Percentiles rank a stretch among this genome's conserved stretches.
These are phyloP conservation scores for Saturnispora besseyi DNA, from an alignment of 805 yeast species.

Conservation along the genomic window DNA sequence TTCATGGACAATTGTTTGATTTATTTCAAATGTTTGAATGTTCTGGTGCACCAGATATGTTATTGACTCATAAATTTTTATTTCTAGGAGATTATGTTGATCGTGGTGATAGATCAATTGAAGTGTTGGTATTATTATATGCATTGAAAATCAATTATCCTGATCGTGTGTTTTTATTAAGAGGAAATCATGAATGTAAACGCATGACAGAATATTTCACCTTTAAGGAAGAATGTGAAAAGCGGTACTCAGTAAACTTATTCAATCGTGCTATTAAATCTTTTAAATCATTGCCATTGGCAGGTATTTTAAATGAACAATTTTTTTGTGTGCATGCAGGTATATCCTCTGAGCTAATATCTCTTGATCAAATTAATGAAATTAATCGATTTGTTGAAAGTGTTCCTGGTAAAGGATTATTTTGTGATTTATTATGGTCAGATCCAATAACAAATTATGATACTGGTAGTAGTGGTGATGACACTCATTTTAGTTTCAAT, in stretches of 20 bases:
- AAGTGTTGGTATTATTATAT: conserved; percentile 68
- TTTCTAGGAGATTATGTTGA: conserved; percentile 95
- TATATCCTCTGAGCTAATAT: conserved; percentile 69
- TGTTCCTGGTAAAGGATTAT: conserved; percentile 85
- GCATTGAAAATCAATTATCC: conserved; percentile 74
- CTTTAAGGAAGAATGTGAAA: conserved; percentile 81
- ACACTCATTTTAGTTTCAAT: conserved; percentile 22
- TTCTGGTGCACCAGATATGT: conserved; percentile 70
- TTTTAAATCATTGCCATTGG: conserved; percentile 81
- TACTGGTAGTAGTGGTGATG: conserved; percentile 7
- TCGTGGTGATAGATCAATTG: conserved; percentile 87
- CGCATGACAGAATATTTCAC: conserved; percentile 93
- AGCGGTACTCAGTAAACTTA: conserved; percentile 59
- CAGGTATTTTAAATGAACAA: conserved; percentile 83
- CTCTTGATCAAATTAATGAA: conserved; percentile 57
- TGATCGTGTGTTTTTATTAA: conserved; percentile 60
- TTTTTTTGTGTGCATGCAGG: conserved; percentile 97
- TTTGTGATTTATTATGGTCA: conserved; percentile 94
- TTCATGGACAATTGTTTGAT: conserved; percentile 95
- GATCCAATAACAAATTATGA: conserved; percentile 90
- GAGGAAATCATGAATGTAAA: conserved; percentile 94
- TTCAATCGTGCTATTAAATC: conserved; percentile 69
- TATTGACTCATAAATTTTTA: conserved; percentile 58
- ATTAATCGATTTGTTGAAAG: conserved; percentile 71
- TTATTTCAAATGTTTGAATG: conserved; percentile 82